These are phyloP conservation scores for Thelephora ganbajun DNA, from an alignment of 768 basidiomycete genomes.

Conservation along the genomic window DNA sequence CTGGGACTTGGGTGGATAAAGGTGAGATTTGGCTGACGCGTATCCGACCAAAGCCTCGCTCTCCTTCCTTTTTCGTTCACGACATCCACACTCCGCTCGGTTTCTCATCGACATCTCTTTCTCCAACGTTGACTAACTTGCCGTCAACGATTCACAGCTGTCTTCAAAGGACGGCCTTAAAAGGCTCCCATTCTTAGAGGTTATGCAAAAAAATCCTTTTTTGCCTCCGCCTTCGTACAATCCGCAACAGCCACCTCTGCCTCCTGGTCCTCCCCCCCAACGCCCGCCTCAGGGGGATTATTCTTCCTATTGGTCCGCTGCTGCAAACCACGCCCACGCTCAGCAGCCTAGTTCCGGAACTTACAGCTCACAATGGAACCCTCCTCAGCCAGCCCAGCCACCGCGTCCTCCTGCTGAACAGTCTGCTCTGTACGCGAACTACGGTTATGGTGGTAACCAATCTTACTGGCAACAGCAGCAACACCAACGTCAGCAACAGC, in stretches of 20 bases:
- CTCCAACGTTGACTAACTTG: too few relatives aligned
- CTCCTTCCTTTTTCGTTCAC: too few relatives aligned
- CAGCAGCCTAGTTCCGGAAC: conserved; percentile 35
- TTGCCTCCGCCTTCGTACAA: conserved; percentile 54
- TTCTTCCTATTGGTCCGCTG: conserved; percentile 62
- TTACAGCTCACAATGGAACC: conserved; percentile 55
- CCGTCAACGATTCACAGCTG: too few relatives aligned
- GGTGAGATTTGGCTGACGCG: background rate
- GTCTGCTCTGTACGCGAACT: conserved; percentile 79
- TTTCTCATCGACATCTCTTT: too few relatives aligned
- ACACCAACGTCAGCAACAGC: conserved; percentile 38
- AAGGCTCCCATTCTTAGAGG: background rate
- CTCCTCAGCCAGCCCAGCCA: conserved; percentile 30
- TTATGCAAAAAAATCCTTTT: conserved; percentile 81
- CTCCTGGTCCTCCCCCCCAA: conserved; percentile 66
- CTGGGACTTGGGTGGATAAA: too few relatives aligned
- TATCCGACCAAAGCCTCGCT: background rate
- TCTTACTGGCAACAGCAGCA: conserved; percentile 55
- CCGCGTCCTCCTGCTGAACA: conserved; percentile 64
- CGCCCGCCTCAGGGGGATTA: conserved; percentile 61
- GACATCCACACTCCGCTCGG: too few relatives aligned
- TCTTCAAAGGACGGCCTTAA: background rate
- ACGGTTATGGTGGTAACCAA: conserved; percentile 71
- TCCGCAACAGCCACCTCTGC: conserved; percentile 62
- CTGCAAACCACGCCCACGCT: conserved; percentile 32